A percentile compares a stretch with the other conserved stretches of the same genome.
Evolutionary conservation across 202 grass and related monocot genomes (phyloP).

Genomic region (Tripidium arundinaceum): DNA sequence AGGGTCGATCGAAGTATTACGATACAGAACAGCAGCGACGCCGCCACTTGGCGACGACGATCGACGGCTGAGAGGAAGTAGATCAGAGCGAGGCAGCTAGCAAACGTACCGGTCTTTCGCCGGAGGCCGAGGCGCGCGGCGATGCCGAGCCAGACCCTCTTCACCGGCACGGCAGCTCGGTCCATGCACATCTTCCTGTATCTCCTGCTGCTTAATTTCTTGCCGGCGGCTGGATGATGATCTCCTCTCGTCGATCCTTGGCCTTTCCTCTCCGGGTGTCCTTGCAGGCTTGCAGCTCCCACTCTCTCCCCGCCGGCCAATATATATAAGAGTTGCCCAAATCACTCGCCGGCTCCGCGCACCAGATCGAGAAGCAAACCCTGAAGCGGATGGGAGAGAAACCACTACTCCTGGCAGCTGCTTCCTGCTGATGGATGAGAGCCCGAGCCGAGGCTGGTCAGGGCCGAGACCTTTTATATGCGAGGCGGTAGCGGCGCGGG

Average conservation of each 20-base stretch:
- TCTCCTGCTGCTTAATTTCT: not conserved
- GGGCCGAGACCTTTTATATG: slow-evolving; percentile 34
- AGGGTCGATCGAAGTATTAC: not conserved
- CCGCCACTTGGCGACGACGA: no score
- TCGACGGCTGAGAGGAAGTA: not conserved
- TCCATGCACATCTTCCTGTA: slow-evolving; percentile 36
- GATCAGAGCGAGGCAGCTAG: not conserved
- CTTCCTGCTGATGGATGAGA: not conserved
- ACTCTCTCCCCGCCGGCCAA: no score
- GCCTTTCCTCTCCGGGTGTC: no score
- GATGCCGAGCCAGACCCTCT: slow-evolving; percentile 57
- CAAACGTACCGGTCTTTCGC: slow-evolving; percentile 46
- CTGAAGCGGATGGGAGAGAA: not conserved
- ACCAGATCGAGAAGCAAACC: not conserved
- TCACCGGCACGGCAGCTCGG: slow-evolving; percentile 40
- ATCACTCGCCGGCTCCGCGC: not conserved
- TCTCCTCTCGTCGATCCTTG: not conserved
- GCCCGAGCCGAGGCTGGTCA: not conserved
- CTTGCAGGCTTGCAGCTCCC: not conserved
- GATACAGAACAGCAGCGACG: not conserved
- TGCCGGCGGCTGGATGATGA: not conserved
- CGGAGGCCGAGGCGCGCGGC: slow-evolving; percentile 54
- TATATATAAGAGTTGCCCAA: no score
- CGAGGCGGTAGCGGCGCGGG: slow-evolving; percentile 2
- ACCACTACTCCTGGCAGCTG: not conserved